Evolutionary conservation across 1,139 yeast genomes (phyloP).

Genomic region (Hanseniaspora uvarum): DNA sequence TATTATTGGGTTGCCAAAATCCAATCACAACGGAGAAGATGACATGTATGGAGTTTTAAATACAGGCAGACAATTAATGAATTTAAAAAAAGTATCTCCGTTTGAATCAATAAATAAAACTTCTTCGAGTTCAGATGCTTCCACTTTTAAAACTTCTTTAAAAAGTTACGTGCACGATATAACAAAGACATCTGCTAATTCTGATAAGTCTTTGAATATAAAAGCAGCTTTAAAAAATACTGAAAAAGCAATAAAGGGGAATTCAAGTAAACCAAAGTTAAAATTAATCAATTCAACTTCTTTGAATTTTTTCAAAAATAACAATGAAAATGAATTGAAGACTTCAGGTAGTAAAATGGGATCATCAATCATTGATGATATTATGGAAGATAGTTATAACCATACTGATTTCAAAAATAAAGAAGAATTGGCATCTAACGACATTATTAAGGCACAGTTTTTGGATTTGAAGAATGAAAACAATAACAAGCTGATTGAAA

Average conservation of each 20-base stretch:
- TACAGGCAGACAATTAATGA: background rate
- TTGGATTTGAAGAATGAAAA: background rate
- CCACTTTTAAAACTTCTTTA: background rate
- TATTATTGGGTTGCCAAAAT: background rate
- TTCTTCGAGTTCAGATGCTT: background rate
- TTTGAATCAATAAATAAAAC: background rate
- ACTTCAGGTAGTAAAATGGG: background rate
- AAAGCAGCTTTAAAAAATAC: slow-evolving; percentile 9
- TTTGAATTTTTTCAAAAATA: background rate
- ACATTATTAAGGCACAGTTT: slow-evolving; percentile 1
- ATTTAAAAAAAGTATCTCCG: slow-evolving; percentile 8
- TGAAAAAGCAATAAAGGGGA: slow-evolving; percentile 3
- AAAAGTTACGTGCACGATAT: background rate
- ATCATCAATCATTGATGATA: background rate
- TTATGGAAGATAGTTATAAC: background rate
- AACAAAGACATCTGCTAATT: background rate
- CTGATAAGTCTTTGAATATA: background rate
- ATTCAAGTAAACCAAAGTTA: background rate
- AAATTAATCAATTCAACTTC: background rate
- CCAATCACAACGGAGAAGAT: background rate
- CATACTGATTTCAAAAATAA: background rate
- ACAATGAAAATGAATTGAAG: background rate
- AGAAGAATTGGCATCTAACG: background rate
- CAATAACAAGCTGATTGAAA: background rate
- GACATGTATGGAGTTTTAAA: background rate